phyloP scores from a whole-genome alignment of 2,329 filamentous ascomycete genomes.

The Sporothrix curviconia region DNA sequence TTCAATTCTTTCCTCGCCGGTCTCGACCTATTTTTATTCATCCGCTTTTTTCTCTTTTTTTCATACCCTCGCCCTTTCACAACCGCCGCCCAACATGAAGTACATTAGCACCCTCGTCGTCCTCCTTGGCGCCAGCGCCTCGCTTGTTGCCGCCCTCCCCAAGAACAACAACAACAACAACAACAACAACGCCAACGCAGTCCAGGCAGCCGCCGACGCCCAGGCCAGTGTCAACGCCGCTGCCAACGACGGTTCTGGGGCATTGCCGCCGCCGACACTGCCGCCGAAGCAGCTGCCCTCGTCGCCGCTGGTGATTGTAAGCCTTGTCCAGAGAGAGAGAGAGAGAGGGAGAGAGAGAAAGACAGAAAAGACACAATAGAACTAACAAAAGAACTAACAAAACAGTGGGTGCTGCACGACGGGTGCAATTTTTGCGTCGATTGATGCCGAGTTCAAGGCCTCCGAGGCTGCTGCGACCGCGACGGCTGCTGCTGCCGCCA shows the following conservation, averaged over 20 bases:
- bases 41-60: not conserved
- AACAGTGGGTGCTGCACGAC: constrained; percentile 16
- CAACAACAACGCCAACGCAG: not conserved
- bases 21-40: constrained; percentile 7
- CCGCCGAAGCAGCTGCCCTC: constrained; percentile 15
- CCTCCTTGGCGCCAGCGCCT: constrained; percentile 16
- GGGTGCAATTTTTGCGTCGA: constrained; percentile 16
- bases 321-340: not conserved
- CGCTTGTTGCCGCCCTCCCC: constrained; percentile 15
- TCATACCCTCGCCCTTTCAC: not conserved
- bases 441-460: constrained; percentile 16
- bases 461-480: constrained; percentile 10
- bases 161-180: constrained; percentile 8
- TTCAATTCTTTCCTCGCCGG: constrained; percentile 11
- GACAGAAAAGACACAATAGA: too few species aligned
- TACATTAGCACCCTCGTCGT: constrained; percentile 16
- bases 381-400: not conserved
- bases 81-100: constrained; percentile 14
- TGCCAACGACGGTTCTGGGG: constrained; percentile 13
- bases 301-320: constrained; percentile 14
- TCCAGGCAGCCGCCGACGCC: not conserved
- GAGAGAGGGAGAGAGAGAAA: too few species aligned
- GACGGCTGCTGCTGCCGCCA: not conserved
- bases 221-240: constrained; percentile 14
- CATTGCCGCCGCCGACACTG: constrained; percentile 9